A percentile compares a stretch with the other conserved stretches of the same genome.
Evolutionary conservation across 768 basidiomycete genomes (phyloP).

Genomic region (Lepiota venenata): DNA sequence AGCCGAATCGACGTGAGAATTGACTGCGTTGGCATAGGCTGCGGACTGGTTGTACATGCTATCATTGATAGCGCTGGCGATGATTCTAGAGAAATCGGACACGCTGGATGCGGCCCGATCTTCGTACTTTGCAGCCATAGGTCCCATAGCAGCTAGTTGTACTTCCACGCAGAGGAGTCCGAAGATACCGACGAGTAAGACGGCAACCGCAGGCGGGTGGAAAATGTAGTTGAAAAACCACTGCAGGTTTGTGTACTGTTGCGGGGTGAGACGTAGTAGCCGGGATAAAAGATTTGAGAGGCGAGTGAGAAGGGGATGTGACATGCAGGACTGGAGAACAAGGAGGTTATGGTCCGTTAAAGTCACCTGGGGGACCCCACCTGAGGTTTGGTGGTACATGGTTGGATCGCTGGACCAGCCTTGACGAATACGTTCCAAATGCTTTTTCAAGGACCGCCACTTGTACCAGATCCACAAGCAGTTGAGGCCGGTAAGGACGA

Average conservation of each 20-base stretch:
- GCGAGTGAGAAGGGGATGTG: constrained; percentile 72
- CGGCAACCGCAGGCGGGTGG: constrained; percentile 86
- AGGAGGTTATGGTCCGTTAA: constrained; percentile 77
- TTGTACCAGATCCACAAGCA: constrained; percentile 86
- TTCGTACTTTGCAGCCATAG: constrained; percentile 68
- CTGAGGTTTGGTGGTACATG: constrained; percentile 36
- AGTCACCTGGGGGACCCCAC: constrained; percentile 46
- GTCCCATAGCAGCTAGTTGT: constrained; percentile 77
- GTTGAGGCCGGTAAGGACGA: constrained; percentile 71
- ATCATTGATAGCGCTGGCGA: constrained; percentile 73
- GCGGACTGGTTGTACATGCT: constrained; percentile 82
- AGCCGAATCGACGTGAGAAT: constrained; percentile 61
- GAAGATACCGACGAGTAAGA: constrained; percentile 90
- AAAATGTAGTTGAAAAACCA: constrained; percentile 94
- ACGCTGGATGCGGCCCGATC: constrained; percentile 57
- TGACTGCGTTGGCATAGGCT: constrained; percentile 75
- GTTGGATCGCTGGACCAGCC: constrained; percentile 78
- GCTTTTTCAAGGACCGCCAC: constrained; percentile 67
- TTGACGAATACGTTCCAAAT: constrained; percentile 67
- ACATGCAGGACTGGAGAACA: constrained; percentile 62
- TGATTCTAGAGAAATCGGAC: constrained; percentile 63
- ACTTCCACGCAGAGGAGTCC: constrained; percentile 84
- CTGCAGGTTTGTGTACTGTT: constrained; percentile 64
- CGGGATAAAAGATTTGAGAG: constrained; percentile 53
- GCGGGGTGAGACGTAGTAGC: constrained; percentile 51